These are phyloP conservation scores for Colletotrichum ledebouriae DNA, from an alignment of 2,329 filamentous ascomycete genomes.

Conservation along the genomic window DNA sequence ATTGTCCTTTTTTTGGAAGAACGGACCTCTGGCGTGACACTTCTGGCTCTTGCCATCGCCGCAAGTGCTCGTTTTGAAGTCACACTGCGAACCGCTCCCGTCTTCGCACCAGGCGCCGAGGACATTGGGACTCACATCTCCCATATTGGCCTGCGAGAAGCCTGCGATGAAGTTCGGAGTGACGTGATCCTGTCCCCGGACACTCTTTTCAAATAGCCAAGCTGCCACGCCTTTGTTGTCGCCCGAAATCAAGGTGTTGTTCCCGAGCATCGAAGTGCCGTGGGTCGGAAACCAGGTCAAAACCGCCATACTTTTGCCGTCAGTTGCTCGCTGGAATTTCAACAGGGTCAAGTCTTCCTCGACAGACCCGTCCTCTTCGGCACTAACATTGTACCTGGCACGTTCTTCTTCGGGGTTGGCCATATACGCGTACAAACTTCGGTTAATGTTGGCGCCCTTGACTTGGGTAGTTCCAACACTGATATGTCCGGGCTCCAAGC, in stretches of 20 bases:
- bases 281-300: conserved; percentile 93
- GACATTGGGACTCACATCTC: conserved; percentile 88
- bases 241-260: conserved; percentile 89
- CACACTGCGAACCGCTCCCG: conserved; percentile 77
- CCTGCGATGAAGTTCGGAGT: conserved; percentile 83
- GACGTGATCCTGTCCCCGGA: conserved; percentile 65
- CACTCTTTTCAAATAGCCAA: conserved; percentile 82
- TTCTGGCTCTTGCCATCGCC: conserved; percentile 72
- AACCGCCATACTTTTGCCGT: conserved; percentile 81
- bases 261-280: conserved; percentile 89
- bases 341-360: conserved; percentile 78
- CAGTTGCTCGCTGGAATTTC: conserved; percentile 77
- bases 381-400: conserved; percentile 68
- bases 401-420: conserved; percentile 86
- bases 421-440: conserved; percentile 89
- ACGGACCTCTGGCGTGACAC: conserved; percentile 79
- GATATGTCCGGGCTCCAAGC: conserved; percentile 69
- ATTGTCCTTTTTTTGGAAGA: conserved; percentile 74
- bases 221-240: conserved; percentile 96
- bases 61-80: conserved; percentile 85
- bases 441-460: conserved; percentile 85
- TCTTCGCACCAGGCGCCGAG: conserved; percentile 90
- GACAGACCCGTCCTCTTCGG: conserved; percentile 55
- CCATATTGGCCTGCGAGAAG: conserved; percentile 92
- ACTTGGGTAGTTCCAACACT: conserved; percentile 74